phyloP scores from a whole-genome alignment of 352 stramenopile species.

The Phytophthora lateralis region DNA sequence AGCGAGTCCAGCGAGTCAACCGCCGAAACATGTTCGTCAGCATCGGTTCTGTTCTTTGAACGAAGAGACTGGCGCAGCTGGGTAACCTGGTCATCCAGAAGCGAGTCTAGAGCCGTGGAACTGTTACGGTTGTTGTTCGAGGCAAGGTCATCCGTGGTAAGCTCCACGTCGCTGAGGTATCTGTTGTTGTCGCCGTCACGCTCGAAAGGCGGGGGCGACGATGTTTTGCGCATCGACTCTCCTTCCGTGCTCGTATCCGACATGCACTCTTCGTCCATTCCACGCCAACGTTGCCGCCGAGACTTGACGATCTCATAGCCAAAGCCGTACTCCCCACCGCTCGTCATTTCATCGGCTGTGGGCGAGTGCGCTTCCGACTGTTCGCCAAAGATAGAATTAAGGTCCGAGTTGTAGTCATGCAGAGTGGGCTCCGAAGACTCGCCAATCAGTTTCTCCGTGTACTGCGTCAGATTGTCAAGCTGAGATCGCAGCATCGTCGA shows the following conservation, averaged over 20 bases:
- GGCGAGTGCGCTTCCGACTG: conserved; percentile 49
- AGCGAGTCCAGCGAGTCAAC: conserved; percentile 40
- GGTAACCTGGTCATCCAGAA: conserved; percentile 40
- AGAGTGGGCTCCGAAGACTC: conserved; percentile 58
- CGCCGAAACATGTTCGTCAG: conserved; percentile 24
- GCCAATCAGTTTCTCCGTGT: conserved; percentile 67
- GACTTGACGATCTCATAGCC: conserved; percentile 50
- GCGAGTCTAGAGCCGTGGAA: conserved; percentile 25
- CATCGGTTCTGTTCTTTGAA: conserved; percentile 22
- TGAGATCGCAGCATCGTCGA: conserved; percentile 69
- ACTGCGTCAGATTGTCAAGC: conserved; percentile 74
- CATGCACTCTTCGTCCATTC: conserved; percentile 61
- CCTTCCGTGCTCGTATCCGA: conserved; percentile 61
- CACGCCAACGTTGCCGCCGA: conserved; percentile 34
- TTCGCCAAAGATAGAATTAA: conserved; percentile 55
- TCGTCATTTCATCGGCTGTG: conserved; percentile 42
- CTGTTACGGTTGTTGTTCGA: conserved; percentile 20
- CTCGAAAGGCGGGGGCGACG: conserved; percentile 28
- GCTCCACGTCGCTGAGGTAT: conserved; percentile 33
- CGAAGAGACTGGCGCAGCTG: conserved; percentile 35
- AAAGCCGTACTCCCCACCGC: conserved; percentile 44
- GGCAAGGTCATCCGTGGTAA: conserved; percentile 36
- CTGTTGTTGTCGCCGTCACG: conserved; percentile 37
- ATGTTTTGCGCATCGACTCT: conserved; percentile 40
- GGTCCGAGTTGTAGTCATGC: conserved; percentile 54